These are phyloP conservation scores for Symbiodinium natans DNA, from an alignment of 73 alveolate species.

Conservation along the genomic window DNA sequence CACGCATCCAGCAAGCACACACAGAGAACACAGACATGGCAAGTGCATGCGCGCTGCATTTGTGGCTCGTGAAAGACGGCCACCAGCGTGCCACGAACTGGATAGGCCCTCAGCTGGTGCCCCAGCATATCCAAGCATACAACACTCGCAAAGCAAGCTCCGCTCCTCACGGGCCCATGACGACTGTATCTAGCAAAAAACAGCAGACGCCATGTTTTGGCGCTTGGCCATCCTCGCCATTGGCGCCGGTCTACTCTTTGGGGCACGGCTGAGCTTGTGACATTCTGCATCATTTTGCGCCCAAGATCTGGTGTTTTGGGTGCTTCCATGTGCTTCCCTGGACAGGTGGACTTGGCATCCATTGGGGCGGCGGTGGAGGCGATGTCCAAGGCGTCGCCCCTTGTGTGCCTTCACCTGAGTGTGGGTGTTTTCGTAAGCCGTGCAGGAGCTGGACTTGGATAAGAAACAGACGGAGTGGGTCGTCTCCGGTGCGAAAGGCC, in stretches of 20 bases:
- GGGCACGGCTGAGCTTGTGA: too few species aligned
- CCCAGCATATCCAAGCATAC: background rate
- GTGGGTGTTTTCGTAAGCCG: background rate
- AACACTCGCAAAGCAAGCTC: background rate
- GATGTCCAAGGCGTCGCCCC: conserved; percentile 19
- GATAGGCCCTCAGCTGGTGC: background rate
- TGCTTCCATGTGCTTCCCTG: too few species aligned
- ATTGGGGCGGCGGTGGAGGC: conserved; percentile 77
- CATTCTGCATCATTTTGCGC: too few species aligned
- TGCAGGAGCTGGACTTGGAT: conserved; percentile 17
- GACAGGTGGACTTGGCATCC: conserved; percentile 73
- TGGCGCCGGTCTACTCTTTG: conserved; percentile 60
- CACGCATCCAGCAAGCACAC: too few species aligned
- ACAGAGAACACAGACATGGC: background rate
- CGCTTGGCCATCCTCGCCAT: conserved; percentile 32
- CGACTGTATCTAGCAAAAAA: background rate
- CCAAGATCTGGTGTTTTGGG: too few species aligned
- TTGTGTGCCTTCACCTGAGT: background rate
- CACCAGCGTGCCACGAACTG: background rate
- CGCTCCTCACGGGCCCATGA: background rate
- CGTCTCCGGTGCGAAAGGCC: conserved; percentile 81
- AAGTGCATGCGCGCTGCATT: background rate
- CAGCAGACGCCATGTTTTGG: conserved; percentile 32
- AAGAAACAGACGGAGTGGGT: conserved; percentile 25
- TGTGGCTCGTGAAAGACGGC: background rate